Conservation (phyloP, 257 asterid genomes). For the Asclepias syriaca region DNA sequence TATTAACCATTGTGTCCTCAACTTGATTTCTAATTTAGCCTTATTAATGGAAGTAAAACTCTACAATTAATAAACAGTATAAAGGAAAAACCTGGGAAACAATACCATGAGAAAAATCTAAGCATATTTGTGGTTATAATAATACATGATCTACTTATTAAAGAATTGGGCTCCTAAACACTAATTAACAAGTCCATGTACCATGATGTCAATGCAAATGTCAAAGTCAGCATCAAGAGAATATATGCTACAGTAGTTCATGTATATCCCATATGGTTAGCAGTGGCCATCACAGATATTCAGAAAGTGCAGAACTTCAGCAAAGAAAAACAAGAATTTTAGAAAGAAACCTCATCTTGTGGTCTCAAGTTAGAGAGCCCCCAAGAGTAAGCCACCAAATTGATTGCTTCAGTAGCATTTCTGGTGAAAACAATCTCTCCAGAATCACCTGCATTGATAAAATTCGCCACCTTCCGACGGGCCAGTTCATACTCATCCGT, state of each 20-base stretch:
- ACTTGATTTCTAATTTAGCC: background rate
- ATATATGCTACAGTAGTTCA: background rate
- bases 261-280: background rate
- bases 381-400: slow-evolving; percentile 93
- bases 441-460: slow-evolving; percentile 59
- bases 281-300: background rate
- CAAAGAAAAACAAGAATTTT: background rate
- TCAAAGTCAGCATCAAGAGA: background rate
- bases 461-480: slow-evolving; percentile 80
- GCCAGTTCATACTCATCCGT: slow-evolving; percentile 86
- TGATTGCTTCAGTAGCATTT: slow-evolving; percentile 97
- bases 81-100: background rate
- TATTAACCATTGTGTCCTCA: background rate
- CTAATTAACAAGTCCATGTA: background rate
- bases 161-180: background rate
- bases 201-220: background rate
- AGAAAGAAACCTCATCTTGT: slow-evolving; percentile 69
- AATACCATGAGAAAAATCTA: background rate
- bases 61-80: background rate
- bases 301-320: background rate
- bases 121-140: background rate
- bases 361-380: slow-evolving; percentile 72
- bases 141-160: background rate
- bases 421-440: slow-evolving; percentile 84
- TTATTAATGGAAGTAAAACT: background rate